These are phyloP conservation scores for Heterobasidion occidentale DNA, from an alignment of 1,284 basidiomycete species.

Conservation along the genomic window DNA sequence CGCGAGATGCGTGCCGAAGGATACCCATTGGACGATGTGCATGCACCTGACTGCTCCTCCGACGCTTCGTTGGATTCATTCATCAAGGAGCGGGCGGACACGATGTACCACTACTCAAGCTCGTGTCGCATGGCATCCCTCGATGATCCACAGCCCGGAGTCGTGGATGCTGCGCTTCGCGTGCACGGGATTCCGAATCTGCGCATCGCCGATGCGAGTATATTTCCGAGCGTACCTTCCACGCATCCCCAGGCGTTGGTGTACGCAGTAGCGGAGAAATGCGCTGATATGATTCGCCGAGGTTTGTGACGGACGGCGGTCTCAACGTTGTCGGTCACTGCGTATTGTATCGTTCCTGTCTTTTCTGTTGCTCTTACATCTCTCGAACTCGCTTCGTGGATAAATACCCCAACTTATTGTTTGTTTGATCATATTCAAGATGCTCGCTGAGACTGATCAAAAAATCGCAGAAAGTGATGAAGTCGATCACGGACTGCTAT, in stretches of 20 bases:
- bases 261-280: slow-evolving; percentile 20
- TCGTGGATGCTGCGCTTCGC: slow-evolving; percentile 17
- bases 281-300: slow-evolving; percentile 15
- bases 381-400: too few relatives aligned
- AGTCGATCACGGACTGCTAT: too few relatives aligned
- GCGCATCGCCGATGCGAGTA: slow-evolving; percentile 18
- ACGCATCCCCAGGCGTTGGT: slow-evolving; percentile 17
- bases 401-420: too few relatives aligned
- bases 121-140: slow-evolving; percentile 17
- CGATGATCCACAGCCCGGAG: slow-evolving; percentile 24
- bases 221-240: slow-evolving; percentile 16
- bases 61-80: slow-evolving; percentile 10
- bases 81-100: slow-evolving; percentile 3
- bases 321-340: too few relatives aligned
- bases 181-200: slow-evolving; percentile 18
- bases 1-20: slow-evolving; percentile 16
- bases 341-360: too few relatives aligned
- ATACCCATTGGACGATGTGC: slow-evolving; percentile 8
- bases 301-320: too few relatives aligned
- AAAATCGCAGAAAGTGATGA: too few relatives aligned
- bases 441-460: too few relatives aligned
- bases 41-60: slow-evolving; percentile 2
- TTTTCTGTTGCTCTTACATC: too few relatives aligned
- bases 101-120: slow-evolving; percentile 12
- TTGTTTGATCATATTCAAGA: too few relatives aligned